Conservation (phyloP, 2,329 filamentous ascomycete genomes). For the Samsoniella hepiali region DNA sequence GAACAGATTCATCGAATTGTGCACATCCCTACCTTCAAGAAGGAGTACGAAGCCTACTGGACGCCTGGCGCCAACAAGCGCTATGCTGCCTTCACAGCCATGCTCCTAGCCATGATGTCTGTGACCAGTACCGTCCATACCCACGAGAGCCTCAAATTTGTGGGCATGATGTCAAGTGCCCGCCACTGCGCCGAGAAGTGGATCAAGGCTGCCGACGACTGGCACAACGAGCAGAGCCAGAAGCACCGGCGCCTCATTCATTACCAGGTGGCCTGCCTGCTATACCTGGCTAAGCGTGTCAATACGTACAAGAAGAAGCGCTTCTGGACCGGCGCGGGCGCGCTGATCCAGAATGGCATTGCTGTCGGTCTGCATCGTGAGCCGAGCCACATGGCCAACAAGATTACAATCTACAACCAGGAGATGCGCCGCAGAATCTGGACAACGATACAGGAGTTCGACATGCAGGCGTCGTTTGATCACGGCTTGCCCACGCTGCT, state of each 20-base stretch:
- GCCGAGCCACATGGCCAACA: constrained; percentile 51
- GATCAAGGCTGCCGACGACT: constrained; percentile 54
- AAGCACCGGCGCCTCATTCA: constrained; percentile 60
- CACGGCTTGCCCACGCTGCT: constrained; percentile 57
- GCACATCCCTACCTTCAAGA: constrained; percentile 57
- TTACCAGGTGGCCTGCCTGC: constrained; percentile 57
- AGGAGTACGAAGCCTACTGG: constrained; percentile 56
- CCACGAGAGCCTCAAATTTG: constrained; percentile 50
- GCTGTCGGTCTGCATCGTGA: constrained; percentile 59
- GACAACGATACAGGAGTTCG: constrained; percentile 60
- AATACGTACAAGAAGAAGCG: constrained; percentile 64
- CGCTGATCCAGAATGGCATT: constrained; percentile 56
- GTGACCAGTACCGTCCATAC: constrained; percentile 57
- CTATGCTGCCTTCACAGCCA: constrained; percentile 52
- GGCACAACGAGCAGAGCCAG: constrained; percentile 55
- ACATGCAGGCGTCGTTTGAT: constrained; percentile 60
- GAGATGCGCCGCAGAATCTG: constrained; percentile 61
- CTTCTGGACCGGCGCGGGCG: constrained; percentile 57
- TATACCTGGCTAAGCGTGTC: constrained; percentile 59
- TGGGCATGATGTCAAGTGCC: constrained; percentile 56
- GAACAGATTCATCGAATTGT: constrained; percentile 56
- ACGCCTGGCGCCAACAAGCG: constrained; percentile 40
- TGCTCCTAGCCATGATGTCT: constrained; percentile 58
- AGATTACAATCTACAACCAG: constrained; percentile 57
- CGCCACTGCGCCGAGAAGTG: constrained; percentile 54